Percentiles rank a stretch among this genome's conserved stretches.
Evolutionary conservation across 306 rosid species (phyloP).

Genomic region (Rosa multiflora): DNA sequence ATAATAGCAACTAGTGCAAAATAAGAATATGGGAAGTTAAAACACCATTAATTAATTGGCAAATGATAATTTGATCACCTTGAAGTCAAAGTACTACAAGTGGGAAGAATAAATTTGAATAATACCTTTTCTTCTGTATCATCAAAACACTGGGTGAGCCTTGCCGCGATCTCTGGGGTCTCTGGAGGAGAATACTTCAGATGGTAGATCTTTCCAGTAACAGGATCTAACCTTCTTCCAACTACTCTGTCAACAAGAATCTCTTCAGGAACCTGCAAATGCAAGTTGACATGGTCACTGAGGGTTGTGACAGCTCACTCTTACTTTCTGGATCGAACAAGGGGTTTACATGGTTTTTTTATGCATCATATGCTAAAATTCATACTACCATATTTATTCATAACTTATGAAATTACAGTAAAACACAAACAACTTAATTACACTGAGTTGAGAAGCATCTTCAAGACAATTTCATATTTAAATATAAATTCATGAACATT

Average conservation of each 20-base stretch:
- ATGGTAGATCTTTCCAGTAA: slow-evolving; percentile 90
- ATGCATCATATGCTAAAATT: neutral
- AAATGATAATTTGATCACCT: neutral
- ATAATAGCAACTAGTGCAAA: neutral
- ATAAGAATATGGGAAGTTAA: neutral
- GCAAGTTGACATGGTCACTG: slow-evolving; percentile 11
- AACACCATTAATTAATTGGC: slow-evolving; percentile 6
- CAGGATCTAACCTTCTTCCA: slow-evolving; percentile 93
- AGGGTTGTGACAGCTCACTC: neutral
- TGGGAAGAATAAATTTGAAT: slow-evolving; percentile 1
- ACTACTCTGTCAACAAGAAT: slow-evolving; percentile 87
- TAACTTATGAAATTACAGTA: neutral
- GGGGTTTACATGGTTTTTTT: neutral
- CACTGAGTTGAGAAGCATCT: neutral
- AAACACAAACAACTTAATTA: neutral
- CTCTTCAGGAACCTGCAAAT: slow-evolving; percentile 79
- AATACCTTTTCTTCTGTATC: slow-evolving; percentile 88
- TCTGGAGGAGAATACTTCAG: slow-evolving; percentile 90
- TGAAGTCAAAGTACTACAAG: slow-evolving; percentile 7
- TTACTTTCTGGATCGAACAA: neutral
- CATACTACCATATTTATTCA: neutral
- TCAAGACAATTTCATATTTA: neutral
- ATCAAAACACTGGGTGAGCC: slow-evolving; percentile 95
- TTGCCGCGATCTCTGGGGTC: slow-evolving; percentile 69
- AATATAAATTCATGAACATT: neutral